Evolutionary conservation across 2,329 filamentous ascomycete genomes (phyloP).

Genomic region (Aspergillus viridinutans): DNA sequence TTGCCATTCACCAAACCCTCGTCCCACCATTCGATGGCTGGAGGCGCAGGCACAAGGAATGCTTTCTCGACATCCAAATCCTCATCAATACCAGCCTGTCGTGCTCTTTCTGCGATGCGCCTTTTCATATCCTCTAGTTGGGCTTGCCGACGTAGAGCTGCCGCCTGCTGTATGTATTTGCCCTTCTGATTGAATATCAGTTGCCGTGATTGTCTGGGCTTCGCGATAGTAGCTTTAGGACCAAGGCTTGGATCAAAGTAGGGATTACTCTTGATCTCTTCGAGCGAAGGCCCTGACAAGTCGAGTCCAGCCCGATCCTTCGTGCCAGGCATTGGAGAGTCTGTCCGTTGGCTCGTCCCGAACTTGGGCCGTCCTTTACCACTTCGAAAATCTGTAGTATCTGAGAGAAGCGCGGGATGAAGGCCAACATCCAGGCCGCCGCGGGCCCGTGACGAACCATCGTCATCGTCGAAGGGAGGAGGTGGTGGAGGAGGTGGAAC

Average conservation of each 20-base stretch:
- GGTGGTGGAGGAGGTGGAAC: slow-evolving; percentile 32
- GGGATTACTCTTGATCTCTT: slow-evolving; percentile 66
- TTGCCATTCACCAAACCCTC: slow-evolving; percentile 75
- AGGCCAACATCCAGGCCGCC: slow-evolving; percentile 72
- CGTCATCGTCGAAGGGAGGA: slow-evolving; percentile 49
- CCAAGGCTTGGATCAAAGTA: slow-evolving; percentile 72
- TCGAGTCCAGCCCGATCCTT: slow-evolving; percentile 49
- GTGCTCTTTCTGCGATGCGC: slow-evolving; percentile 78
- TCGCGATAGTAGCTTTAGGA: slow-evolving; percentile 54
- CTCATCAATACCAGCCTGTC: slow-evolving; percentile 91
- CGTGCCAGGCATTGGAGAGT: slow-evolving; percentile 39
- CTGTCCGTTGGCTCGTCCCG: slow-evolving; percentile 48
- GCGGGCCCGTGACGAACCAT: slow-evolving; percentile 47
- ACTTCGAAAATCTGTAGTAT: slow-evolving; percentile 44
- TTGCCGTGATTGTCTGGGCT: slow-evolving; percentile 66
- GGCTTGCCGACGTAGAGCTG: slow-evolving; percentile 79
- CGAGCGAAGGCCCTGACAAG: slow-evolving; percentile 54
- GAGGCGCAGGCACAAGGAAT: slow-evolving; percentile 77
- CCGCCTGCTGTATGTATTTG: slow-evolving; percentile 94
- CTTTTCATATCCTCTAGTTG: slow-evolving; percentile 92
- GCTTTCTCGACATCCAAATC: slow-evolving; percentile 84
- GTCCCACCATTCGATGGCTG: slow-evolving; percentile 96
- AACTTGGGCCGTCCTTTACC: slow-evolving; percentile 46
- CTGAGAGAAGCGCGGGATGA: slow-evolving; percentile 66
- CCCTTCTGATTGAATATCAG: slow-evolving; percentile 92